Evolutionary conservation across 345 rosid species (phyloP).

Genomic region (Mallotus nudiflorus): DNA sequence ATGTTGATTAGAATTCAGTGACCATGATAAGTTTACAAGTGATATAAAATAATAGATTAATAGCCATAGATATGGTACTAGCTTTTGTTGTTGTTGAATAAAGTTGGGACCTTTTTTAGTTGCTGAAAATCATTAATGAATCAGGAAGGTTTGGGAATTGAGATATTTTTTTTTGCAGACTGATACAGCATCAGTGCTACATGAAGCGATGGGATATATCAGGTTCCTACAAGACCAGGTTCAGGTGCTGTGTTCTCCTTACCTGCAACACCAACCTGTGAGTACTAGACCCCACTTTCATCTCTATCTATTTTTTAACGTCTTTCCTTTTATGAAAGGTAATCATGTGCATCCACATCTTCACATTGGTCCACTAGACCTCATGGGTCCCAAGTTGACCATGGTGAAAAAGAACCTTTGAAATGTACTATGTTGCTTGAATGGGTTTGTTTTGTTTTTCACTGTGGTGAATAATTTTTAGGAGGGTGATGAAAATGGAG

Average conservation of each 20-base stretch:
- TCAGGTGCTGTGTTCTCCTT: conserved; percentile 82
- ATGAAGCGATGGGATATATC: conserved; percentile 98
- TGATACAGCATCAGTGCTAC: conserved; percentile 90
- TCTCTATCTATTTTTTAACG: not conserved
- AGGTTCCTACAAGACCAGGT: conserved; percentile 91
- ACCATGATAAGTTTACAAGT: no score
- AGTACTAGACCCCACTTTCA: conserved; percentile 16
- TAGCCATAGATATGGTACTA: not conserved
- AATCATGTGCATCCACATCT: not conserved
- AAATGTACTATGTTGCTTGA: not conserved
- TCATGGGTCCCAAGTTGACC: conserved; percentile 2
- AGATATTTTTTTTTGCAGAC: conserved; percentile 65
- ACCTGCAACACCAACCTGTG: conserved; percentile 52
- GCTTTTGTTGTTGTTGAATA: not conserved
- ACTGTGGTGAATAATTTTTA: conserved; percentile 10
- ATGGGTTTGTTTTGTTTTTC: not conserved
- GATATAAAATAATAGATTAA: no score
- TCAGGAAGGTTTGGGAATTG: conserved; percentile 11
- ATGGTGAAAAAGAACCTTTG: not conserved
- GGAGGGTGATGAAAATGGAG: conserved; percentile 45
- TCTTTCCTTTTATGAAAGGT: not conserved
- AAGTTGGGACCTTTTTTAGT: not conserved
- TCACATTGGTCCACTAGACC: not conserved
- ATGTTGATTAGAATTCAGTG: not conserved
- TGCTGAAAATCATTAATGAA: not conserved